Base-by-base conservation (phyloP, 1,139 yeast species). In the Candida sp. region DNA sequence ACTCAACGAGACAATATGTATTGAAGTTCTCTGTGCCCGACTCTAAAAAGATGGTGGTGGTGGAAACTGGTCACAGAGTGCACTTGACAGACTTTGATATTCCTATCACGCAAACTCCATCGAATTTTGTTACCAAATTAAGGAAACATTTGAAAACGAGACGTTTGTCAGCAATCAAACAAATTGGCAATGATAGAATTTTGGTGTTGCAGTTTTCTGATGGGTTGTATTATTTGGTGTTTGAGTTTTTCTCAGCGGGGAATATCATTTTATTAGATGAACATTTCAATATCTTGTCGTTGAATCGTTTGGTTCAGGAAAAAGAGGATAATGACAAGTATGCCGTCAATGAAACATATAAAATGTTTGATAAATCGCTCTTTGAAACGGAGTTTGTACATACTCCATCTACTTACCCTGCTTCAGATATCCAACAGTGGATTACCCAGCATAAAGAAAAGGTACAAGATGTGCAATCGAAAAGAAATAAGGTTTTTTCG, bases 201-300 rank as follows among this genome's bases (percentile, higher is more conserved):
- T 69, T 88, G 43, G 95, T 89, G 0, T 61, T 93, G 41, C 82
- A 87, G 46, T 91, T 93, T 63, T 81, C 90, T 42, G 95, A 88
- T 53, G 95, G 96, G 5, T 60, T 81, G 44, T 87, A 68, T 61
- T 85, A 87, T 56, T 69, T 91, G 51, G 96, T 88, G 0, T 66
- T 93, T 47, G 99, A 93, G 59, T 91, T 93, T 55, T 91, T 90
- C 68, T 88, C 97, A 58, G 97, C 97, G 2, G 99, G 99, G 33
- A 93, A 93, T 57, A 80, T 93, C 46, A 69, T 93, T 27, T 70
- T 93, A 22, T 70, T 91, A 50, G 95, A 91, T 58, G 77, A 81
- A 33, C 75, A 84, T 27, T 65, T 72, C 51, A 82, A 78, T 56
- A 90, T 90, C 40, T 55, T 90, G 55, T 74, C 95, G 0, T 67